These are phyloP conservation scores for Kodamaea sp. DNA, from an alignment of 1,139 yeast species.

Conservation along the genomic window DNA sequence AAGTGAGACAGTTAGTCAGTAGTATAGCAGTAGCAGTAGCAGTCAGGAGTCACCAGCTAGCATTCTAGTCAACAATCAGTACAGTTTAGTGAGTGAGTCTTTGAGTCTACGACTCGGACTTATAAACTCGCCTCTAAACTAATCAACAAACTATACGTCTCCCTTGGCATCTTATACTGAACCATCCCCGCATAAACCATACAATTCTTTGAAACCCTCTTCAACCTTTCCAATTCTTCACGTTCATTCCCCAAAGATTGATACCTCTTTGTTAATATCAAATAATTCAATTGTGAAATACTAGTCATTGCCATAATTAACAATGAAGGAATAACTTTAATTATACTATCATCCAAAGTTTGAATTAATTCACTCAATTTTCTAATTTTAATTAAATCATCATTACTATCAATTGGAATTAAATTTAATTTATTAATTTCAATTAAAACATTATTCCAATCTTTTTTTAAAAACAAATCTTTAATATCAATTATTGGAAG, in stretches of 20 bases:
- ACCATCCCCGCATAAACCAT: conserved; percentile 96
- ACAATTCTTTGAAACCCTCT: conserved; percentile 73
- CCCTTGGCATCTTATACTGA: conserved; percentile 92
- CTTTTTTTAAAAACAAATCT: conserved; percentile 51
- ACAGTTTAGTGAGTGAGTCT: too few species aligned
- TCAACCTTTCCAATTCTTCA: conserved; percentile 52
- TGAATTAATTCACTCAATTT: conserved; percentile 43
- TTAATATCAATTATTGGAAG: conserved; percentile 68
- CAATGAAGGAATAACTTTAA: conserved; percentile 77
- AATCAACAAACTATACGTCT: conserved; percentile 72
- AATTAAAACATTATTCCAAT: conserved; percentile 60
- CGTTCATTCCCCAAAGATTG: conserved; percentile 51
- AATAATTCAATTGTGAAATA: conserved; percentile 56
- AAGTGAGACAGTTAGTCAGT: too few species aligned
- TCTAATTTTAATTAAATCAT: conserved; percentile 36
- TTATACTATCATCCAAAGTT: conserved; percentile 63
- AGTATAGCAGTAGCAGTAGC: too few species aligned
- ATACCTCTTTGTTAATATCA: conserved; percentile 44
- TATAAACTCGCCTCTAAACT: conserved; percentile 59
- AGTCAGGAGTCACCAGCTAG: too few species aligned
- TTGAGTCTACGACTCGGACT: too few species aligned
- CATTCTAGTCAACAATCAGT: too few species aligned
- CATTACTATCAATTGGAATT: conserved; percentile 54
- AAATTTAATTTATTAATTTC: conserved; percentile 58
- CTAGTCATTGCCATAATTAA: conserved; percentile 81